Evolutionary conservation across 805 yeast species (phyloP), one percentile per base, ranked within the genome.

Genomic region (Metschnikowia continentalis): DNA sequence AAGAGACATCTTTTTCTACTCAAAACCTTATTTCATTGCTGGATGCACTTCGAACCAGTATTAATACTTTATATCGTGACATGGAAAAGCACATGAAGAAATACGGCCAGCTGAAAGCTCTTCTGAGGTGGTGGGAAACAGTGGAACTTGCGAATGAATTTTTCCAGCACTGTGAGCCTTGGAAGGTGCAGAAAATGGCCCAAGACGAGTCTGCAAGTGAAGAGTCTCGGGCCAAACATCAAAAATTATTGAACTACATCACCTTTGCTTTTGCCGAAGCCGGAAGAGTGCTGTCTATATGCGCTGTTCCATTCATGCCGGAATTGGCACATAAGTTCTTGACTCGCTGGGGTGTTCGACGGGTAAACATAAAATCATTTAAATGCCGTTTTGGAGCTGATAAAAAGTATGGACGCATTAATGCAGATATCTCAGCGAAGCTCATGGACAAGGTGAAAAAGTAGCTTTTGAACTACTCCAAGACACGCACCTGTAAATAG

Each of bases 301-400:
- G 88, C 35, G 72, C 86, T 32, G 83, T 78, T 52, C 89, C 96
- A 2, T 74, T 92, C 23, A 81, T 88, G 38, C 97, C 98, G 0
- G 69, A 70, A 3, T 71, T 90, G 46, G 67, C 96, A 0, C 54
- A 61, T 0, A 67, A 69, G 10, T 89, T 5, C 70, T 92, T 15
- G 85, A 86, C 61, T 71, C 88, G 49, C 64, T 92, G 47, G 55
- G 19, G 75, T 11, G 95, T 90, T 1, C 61, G 60, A 6, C 42
- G 54, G 1, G 62, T 59, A 0, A 71, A 69, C 15, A 69, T 92
- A 41, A 61, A 69, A 1, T 38, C 75, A 5, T 69, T 72, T 2
- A 76, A 56, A 59, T 80, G 87, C 1, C 54, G 49, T 10, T 65
- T 82, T 23, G 91, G 89, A 0, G 67, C 74, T 0, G 96, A 89